Base-by-base conservation (phyloP, 306 rosid species). In the Ochetophila trinervis region DNA sequence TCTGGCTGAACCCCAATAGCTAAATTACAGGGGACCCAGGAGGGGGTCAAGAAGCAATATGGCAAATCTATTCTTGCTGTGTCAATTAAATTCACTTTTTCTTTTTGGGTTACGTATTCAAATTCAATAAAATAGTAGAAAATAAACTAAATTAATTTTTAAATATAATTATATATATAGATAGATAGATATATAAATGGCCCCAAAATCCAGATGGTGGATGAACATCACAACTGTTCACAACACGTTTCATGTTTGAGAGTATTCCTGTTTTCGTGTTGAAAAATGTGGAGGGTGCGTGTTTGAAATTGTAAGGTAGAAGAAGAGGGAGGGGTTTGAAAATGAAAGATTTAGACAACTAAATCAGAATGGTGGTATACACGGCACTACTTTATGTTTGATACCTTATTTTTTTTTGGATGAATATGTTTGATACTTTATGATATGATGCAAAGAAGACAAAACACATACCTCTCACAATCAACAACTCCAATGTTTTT, bases 351-450 rank as follows among this genome's bases (percentile, higher is more conserved):
- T 36, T 64, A 53, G 84, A 77, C 74, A 4, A 66, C 53, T 69
- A 71, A 64, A 48, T 65, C 48, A 66, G 21, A 62, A 75, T 66
- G 57, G 66, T 76, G 72, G 68, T 53, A 66, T 75, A 84, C 85
- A 84, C 83, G 82, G 66, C 80, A 78, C 63, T 75, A 70, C 75
- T 77, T 80, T 30, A 47, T 60, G 71, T 23, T 57, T 57, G 52
- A 67, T 54, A 15, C 62, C n/a, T n/a, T n/a, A n/a, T n/a, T n/a
- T n/a, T n/a, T n/a, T n/a, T n/a, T n/a, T n/a, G n/a, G n/a, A n/a
- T n/a, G n/a, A n/a, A n/a, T n/a, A n/a, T n/a, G n/a, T n/a, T n/a
- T n/a, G n/a, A n/a, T n/a, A n/a, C n/a, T n/a, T 57, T 1, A 27
- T 57, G 32, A n/a, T 5, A 23, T 21, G 40, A 70, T 70, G 53